phyloP scores from a whole-genome alignment of 75 land plant genomes.

The Picea glauca region DNA sequence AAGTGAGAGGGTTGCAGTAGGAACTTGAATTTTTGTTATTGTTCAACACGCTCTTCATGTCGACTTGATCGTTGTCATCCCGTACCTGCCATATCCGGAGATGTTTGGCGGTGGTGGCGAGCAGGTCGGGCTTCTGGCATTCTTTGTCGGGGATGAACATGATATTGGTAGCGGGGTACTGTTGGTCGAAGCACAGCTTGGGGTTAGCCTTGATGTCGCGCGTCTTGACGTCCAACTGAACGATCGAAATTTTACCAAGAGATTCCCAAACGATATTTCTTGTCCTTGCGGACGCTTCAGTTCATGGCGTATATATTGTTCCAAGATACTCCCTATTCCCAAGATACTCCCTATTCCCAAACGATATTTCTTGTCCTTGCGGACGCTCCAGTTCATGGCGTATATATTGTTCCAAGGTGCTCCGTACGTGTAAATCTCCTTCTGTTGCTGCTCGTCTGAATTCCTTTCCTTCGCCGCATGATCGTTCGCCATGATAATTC shows the following conservation, averaged over 20 bases:
- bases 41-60: conserved; percentile 26
- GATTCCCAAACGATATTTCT: conserved; percentile 29
- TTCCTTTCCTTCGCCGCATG: too few relatives aligned
- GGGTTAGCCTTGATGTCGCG: not conserved
- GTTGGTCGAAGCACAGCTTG: conserved; percentile 35
- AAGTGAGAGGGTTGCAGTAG: conserved; percentile 37
- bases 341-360: too few relatives aligned
- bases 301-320: conserved; percentile 43
- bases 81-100: conserved; percentile 42
- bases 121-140: too few relatives aligned
- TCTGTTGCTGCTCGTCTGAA: too few relatives aligned
- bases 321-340: too few relatives aligned
- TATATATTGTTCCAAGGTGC: conserved; percentile 40
- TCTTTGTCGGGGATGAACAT: conserved; percentile 17
- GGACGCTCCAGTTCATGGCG: conserved; percentile 54
- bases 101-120: conserved; percentile 2
- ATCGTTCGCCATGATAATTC: too few relatives aligned
- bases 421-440: conserved; percentile 38
- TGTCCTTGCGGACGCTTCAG: conserved; percentile 42
- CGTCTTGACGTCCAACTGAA: too few relatives aligned
- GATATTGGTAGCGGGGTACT: conserved; percentile 46
- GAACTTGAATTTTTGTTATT: conserved; percentile 17
- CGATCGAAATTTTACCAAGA: too few relatives aligned
- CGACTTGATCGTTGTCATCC: conserved; percentile 27
- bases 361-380: conserved; percentile 30